Base-by-base conservation (phyloP, 2,329 filamentous ascomycete genomes). In the Pestalotiopsis sp. region DNA sequence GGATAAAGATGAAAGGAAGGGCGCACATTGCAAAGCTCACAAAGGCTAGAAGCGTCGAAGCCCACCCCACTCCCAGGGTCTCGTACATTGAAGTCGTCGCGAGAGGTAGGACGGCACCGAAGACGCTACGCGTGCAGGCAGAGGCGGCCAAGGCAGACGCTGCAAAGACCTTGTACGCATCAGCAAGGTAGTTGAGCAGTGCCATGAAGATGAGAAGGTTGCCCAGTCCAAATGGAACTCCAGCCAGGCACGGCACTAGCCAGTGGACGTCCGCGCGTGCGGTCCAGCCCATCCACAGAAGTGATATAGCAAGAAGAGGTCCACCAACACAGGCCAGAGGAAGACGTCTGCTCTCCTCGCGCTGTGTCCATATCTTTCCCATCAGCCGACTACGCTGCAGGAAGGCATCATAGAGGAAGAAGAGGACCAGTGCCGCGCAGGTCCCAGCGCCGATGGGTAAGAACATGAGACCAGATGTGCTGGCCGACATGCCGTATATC, bases 121-220 rank as follows among this genome's bases (percentile, higher is more conserved):
- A 90, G 4, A 82, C 81, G 20, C 82, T 86, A 6, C 90, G 81
- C 13, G 85, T 82, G 68, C 88, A 87, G 14, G 84, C 86, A 39
- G 90, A 87, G 1, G 89, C 88, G 0, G 90, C 89, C 77, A 91
- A 82, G 1, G 90, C 90, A 36, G 75, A 79, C 4, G 86, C 85
- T 1, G 85, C 83, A 72, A 83, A 87, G 11, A 85, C 75, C 63
- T 84, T 83, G 73, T 88, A 88, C 1, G 85, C 84, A 68, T 86
- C 84, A 39, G 85, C 82, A 20, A 85, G 78, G 72, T 86, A 86
- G 71, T 84, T 85, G 14, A 82, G 70, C 9, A 85, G 72, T 12
- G 82, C 79, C 80, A 85, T 83, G 75, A 86, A 86, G 11, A 84
- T 68, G 7, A 71, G 58, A 2, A 58, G 14, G 12, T 70, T 27